A percentile compares a stretch with the other conserved stretches of the same genome.
Evolutionary conservation across 306 rosid genomes (phyloP).

Genomic region (Hippophae rhamnoides): DNA sequence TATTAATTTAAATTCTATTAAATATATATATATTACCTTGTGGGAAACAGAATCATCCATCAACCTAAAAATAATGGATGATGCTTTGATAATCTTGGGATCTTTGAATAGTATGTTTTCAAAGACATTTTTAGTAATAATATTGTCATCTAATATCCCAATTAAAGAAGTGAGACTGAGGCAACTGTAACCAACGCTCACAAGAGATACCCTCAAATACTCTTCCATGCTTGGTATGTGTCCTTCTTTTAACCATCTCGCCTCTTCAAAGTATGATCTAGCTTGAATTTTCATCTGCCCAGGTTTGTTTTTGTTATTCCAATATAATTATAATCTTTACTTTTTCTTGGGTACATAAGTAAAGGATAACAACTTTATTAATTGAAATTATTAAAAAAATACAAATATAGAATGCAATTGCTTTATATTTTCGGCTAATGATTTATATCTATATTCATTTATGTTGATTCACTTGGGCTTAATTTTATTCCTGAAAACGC

Average conservation of each 20-base stretch:
- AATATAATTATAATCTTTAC: too few species aligned
- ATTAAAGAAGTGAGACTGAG: slow-evolving; percentile 4
- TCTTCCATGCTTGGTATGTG: slow-evolving; percentile 28
- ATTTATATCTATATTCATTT: too few species aligned
- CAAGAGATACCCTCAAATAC: slow-evolving; percentile 13
- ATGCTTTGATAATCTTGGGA: slow-evolving; percentile 12
- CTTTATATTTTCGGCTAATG: too few species aligned
- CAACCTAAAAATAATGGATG: not conserved
- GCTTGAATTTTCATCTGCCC: slow-evolving; percentile 20
- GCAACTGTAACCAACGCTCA: not conserved
- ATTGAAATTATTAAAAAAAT: too few species aligned
- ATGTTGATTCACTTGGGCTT: too few species aligned
- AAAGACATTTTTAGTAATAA: slow-evolving; percentile 12
- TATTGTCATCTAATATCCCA: slow-evolving; percentile 13
- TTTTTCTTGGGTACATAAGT: too few species aligned
- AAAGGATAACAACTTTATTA: too few species aligned
- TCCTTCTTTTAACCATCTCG: slow-evolving; percentile 30
- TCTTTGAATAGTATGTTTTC: not conserved
- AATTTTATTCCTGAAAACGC: too few species aligned
- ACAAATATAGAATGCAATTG: too few species aligned
- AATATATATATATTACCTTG: not conserved
- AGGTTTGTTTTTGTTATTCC: too few species aligned
- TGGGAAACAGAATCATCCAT: slow-evolving; percentile 14
- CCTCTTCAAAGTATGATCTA: slow-evolving; percentile 27
- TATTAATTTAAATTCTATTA: too few species aligned